Conservation (phyloP, 768 basidiomycete species). For the Auricularia cornea region DNA sequence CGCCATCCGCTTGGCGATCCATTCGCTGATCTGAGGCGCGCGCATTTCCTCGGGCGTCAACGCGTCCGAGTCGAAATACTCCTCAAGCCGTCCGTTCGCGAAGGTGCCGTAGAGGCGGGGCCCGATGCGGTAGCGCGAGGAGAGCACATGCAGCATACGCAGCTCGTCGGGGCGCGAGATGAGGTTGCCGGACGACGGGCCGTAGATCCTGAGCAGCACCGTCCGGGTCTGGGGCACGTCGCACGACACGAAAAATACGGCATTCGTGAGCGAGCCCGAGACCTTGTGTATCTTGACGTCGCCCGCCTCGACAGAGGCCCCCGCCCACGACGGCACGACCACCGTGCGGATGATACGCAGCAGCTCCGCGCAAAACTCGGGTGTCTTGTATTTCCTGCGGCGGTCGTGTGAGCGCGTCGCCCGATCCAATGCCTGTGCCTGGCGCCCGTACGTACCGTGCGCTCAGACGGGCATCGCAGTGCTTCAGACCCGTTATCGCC, state of each 20-base stretch:
- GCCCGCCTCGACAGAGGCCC: slow-evolving; percentile 13
- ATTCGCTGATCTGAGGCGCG: slow-evolving; percentile 63
- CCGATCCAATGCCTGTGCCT: background rate
- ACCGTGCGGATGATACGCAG: slow-evolving; percentile 49
- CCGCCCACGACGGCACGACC: slow-evolving; percentile 49
- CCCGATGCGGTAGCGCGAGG: slow-evolving; percentile 79
- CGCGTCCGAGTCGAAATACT: slow-evolving; percentile 86
- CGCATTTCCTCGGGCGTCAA: slow-evolving; percentile 72
- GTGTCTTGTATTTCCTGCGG: slow-evolving; percentile 57
- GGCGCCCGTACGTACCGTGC: background rate
- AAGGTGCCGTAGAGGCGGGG: slow-evolving; percentile 93
- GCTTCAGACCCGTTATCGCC: slow-evolving; percentile 1
- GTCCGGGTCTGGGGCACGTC: slow-evolving; percentile 46
- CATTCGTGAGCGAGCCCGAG: slow-evolving; percentile 89
- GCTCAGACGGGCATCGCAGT: background rate
- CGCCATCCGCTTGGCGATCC: slow-evolving; percentile 92
- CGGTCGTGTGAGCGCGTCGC: slow-evolving; percentile 13
- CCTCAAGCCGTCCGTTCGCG: slow-evolving; percentile 88
- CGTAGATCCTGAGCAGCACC: slow-evolving; percentile 86
- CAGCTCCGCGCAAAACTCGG: slow-evolving; percentile 45
- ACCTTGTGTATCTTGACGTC: slow-evolving; percentile 63
- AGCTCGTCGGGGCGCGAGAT: slow-evolving; percentile 86
- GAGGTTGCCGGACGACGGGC: slow-evolving; percentile 73
- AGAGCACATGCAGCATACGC: slow-evolving; percentile 80
- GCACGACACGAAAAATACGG: slow-evolving; percentile 92